Percentiles rank a stretch among this genome's conserved stretches.
These are phyloP conservation scores for Lippia alba DNA, from an alignment of 305 asterid genomes.

Conservation along the genomic window DNA sequence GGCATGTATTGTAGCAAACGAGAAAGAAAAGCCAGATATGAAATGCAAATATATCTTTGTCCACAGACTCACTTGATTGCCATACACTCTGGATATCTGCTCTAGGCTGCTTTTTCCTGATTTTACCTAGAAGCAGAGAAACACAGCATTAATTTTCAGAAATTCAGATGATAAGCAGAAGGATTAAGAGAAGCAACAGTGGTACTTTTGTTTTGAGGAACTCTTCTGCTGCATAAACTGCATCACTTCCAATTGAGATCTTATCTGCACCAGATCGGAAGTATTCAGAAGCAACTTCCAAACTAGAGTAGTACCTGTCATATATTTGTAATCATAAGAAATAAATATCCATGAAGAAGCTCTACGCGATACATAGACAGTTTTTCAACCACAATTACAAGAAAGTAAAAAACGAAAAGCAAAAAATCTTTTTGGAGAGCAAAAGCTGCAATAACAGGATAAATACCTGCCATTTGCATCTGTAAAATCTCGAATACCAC, in stretches of 20 bases:
- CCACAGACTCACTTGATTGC: slow-evolving; percentile 74
- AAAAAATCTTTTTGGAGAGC: background rate
- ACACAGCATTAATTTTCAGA: slow-evolving; percentile 31
- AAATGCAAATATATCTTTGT: background rate
- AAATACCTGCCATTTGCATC: slow-evolving; percentile 82
- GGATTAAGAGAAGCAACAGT: slow-evolving; percentile 17
- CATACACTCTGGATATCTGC: slow-evolving; percentile 91
- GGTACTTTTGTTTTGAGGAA: slow-evolving; percentile 73
- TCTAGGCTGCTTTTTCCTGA: slow-evolving; percentile 91
- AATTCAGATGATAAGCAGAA: slow-evolving; percentile 17
- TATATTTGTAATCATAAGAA: slow-evolving; percentile 20
- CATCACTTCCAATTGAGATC: slow-evolving; percentile 96
- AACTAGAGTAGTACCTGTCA: slow-evolving; percentile 83
- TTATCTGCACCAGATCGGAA: slow-evolving; percentile 98
- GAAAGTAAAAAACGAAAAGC: background rate
- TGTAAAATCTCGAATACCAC: slow-evolving; percentile 91
- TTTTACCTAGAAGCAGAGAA: slow-evolving; percentile 60
- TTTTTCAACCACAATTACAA: slow-evolving; percentile 3
- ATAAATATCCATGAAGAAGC: slow-evolving; percentile 4
- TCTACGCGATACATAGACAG: background rate
- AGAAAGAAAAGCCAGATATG: background rate
- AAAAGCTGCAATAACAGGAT: slow-evolving; percentile 6
- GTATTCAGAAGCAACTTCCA: slow-evolving; percentile 98
- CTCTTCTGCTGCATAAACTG: slow-evolving; percentile 97
- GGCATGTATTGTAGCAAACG: background rate